These are phyloP conservation scores for Calonectria pseudoturangicola DNA, from an alignment of 2,329 filamentous ascomycete genomes.

Conservation along the genomic window DNA sequence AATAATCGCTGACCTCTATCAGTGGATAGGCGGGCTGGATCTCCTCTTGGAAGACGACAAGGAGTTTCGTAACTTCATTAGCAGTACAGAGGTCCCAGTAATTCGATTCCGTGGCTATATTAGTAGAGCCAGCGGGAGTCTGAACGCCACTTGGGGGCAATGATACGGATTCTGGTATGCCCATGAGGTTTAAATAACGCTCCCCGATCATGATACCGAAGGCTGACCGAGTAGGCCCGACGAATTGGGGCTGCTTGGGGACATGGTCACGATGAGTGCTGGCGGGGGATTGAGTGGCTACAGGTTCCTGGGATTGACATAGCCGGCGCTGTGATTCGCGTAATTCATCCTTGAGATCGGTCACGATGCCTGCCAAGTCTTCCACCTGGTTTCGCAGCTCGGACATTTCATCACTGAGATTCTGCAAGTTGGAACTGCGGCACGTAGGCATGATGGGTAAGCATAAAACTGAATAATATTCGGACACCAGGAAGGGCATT, in stretches of 20 bases:
- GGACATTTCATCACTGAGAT: slow-evolving; percentile 55
- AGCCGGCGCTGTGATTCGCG: slow-evolving; percentile 33
- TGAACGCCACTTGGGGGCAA: slow-evolving; percentile 50
- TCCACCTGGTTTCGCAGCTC: slow-evolving; percentile 57
- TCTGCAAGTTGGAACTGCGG: slow-evolving; percentile 40
- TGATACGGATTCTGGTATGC: slow-evolving; percentile 55
- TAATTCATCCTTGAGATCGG: slow-evolving; percentile 52
- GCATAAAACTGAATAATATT: background rate
- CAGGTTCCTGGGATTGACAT: slow-evolving; percentile 33
- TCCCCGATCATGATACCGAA: slow-evolving; percentile 61
- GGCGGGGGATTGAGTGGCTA: slow-evolving; percentile 43
- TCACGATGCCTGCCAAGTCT: slow-evolving; percentile 51
- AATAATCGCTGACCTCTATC: slow-evolving; percentile 55
- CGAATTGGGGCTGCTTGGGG: slow-evolving; percentile 59
- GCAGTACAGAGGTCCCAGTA: slow-evolving; percentile 52
- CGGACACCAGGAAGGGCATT: background rate
- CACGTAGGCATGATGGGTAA: slow-evolving; percentile 24
- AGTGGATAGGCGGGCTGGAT: slow-evolving; percentile 62
- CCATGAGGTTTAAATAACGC: slow-evolving; percentile 59
- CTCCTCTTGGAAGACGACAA: slow-evolving; percentile 62
- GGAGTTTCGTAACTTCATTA: slow-evolving; percentile 56
- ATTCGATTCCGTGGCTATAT: slow-evolving; percentile 35
- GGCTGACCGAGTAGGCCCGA: slow-evolving; percentile 60
- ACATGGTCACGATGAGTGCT: slow-evolving; percentile 44
- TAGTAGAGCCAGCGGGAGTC: slow-evolving; percentile 44